These are phyloP conservation scores for Aspergillus flavus DNA, from an alignment of 2,329 filamentous ascomycete species.

Conservation along the genomic window DNA sequence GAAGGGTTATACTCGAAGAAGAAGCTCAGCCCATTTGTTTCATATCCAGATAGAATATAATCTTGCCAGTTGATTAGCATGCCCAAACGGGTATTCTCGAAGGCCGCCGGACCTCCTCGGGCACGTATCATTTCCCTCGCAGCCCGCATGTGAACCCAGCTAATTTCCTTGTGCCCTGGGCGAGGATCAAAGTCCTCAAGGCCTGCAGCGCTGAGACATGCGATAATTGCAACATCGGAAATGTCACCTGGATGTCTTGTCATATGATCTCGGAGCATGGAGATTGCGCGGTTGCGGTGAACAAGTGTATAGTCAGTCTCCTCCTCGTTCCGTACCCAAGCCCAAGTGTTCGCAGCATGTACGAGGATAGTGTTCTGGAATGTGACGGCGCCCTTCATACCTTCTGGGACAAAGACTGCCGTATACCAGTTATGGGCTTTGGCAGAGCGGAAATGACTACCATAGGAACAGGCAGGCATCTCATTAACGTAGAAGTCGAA, in stretches of 20 bases:
- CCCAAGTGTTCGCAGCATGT: slow-evolving; percentile 42
- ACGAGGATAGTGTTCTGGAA: slow-evolving; percentile 45
- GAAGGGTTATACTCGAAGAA: slow-evolving; percentile 33
- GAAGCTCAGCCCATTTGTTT: slow-evolving; percentile 37
- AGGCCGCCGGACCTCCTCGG: slow-evolving; percentile 40
- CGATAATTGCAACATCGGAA: slow-evolving; percentile 43
- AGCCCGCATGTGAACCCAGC: slow-evolving; percentile 45
- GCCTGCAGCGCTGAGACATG: slow-evolving; percentile 43
- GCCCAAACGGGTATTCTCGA: slow-evolving; percentile 39
- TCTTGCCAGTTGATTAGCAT: slow-evolving; percentile 48
- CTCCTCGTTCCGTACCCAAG: slow-evolving; percentile 38
- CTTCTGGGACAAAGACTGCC: slow-evolving; percentile 42
- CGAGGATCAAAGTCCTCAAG: slow-evolving; percentile 45
- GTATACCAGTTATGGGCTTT: slow-evolving; percentile 45
- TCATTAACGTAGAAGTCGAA: slow-evolving; percentile 46
- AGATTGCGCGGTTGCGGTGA: slow-evolving; percentile 36
- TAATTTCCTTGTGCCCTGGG: slow-evolving; percentile 39
- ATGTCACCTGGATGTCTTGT: slow-evolving; percentile 33
- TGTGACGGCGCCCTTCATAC: slow-evolving; percentile 41
- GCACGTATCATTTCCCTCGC: slow-evolving; percentile 42
- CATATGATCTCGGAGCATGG: slow-evolving; percentile 38
- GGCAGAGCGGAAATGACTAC: slow-evolving; percentile 34
- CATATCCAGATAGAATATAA: slow-evolving; percentile 44
- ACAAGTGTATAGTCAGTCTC: slow-evolving; percentile 34
- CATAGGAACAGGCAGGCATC: slow-evolving; percentile 45